phyloP scores from a whole-genome alignment of 768 basidiomycete genomes.

The Phylloporus sp. region DNA sequence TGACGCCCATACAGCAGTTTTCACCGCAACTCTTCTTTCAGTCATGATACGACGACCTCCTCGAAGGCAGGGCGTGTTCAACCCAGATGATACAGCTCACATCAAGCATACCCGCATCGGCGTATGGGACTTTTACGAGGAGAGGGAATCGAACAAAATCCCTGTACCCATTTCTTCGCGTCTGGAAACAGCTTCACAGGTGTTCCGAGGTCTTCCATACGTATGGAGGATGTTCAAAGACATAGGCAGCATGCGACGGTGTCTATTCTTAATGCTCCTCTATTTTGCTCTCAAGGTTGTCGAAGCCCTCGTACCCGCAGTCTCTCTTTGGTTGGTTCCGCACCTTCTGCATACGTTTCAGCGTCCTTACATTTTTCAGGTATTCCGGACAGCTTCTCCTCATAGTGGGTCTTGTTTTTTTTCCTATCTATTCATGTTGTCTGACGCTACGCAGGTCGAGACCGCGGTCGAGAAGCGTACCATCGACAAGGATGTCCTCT shows the following conservation, averaged over 20 bases:
- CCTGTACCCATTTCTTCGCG: constrained; percentile 41
- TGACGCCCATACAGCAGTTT: too few relatives aligned
- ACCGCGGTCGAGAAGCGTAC: constrained; percentile 59
- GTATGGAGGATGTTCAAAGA: constrained; percentile 67
- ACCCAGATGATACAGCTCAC: constrained; percentile 35
- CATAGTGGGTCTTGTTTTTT: constrained; percentile 43
- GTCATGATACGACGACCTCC: too few relatives aligned
- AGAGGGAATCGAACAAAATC: constrained; percentile 38
- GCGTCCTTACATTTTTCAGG: constrained; percentile 32
- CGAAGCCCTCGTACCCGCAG: constrained; percentile 55
- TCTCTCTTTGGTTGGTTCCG: constrained; percentile 54
- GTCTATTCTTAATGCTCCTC: constrained; percentile 44
- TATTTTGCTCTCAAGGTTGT: constrained; percentile 45
- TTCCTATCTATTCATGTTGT: constrained; percentile 4
- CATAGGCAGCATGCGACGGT: constrained; percentile 49
- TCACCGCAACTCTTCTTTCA: too few relatives aligned
- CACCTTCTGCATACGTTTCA: background rate
- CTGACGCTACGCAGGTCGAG: constrained; percentile 47
- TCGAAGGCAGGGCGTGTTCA: constrained; percentile 28
- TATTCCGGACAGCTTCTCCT: constrained; percentile 64
- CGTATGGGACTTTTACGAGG: constrained; percentile 77
- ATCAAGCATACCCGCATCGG: constrained; percentile 63
- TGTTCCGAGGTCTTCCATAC: constrained; percentile 51
- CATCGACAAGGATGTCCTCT: constrained; percentile 54
- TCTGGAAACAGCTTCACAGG: constrained; percentile 45